Conservation (phyloP, 1,139 yeast species). For the Yamadazyma taylorii region DNA sequence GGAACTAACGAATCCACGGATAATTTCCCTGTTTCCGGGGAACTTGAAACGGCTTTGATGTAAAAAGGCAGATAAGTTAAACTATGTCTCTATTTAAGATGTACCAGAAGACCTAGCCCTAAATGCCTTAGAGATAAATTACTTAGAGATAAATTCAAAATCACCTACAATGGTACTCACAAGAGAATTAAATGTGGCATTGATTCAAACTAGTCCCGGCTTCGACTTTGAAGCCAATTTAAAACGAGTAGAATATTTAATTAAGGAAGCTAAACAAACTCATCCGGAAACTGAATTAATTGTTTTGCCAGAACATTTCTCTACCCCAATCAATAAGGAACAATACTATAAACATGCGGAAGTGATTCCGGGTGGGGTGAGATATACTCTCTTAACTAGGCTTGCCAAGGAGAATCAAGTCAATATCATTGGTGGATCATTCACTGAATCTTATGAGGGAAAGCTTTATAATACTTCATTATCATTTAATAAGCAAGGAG, state of each 20-base stretch:
- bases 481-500: constrained; percentile 70
- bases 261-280: constrained; percentile 48
- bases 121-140: too few relatives aligned
- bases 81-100: too few relatives aligned
- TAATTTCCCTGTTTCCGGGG: not conserved
- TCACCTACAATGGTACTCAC: constrained; percentile 7
- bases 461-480: constrained; percentile 80
- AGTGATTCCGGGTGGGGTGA: constrained; percentile 65
- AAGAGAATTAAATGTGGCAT: constrained; percentile 55
- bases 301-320: constrained; percentile 91
- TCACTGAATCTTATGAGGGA: constrained; percentile 68
- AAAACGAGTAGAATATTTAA: constrained; percentile 47
- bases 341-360: constrained; percentile 88
- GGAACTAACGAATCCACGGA: too few relatives aligned
- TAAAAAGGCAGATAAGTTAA: too few relatives aligned
- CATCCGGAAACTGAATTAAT: constrained; percentile 54
- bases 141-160: too few relatives aligned
- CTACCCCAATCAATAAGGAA: constrained; percentile 88
- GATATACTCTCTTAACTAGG: constrained; percentile 58
- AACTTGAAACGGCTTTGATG: too few relatives aligned
- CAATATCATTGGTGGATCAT: constrained; percentile 83
- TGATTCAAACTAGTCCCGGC: constrained; percentile 72
- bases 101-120: too few relatives aligned
- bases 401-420: constrained; percentile 64
- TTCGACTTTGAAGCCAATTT: constrained; percentile 59